Evolutionary conservation across 2,329 filamentous ascomycete species (phyloP), one percentile per base, ranked within the genome.

Genomic region (Bipolaris bicolor): DNA sequence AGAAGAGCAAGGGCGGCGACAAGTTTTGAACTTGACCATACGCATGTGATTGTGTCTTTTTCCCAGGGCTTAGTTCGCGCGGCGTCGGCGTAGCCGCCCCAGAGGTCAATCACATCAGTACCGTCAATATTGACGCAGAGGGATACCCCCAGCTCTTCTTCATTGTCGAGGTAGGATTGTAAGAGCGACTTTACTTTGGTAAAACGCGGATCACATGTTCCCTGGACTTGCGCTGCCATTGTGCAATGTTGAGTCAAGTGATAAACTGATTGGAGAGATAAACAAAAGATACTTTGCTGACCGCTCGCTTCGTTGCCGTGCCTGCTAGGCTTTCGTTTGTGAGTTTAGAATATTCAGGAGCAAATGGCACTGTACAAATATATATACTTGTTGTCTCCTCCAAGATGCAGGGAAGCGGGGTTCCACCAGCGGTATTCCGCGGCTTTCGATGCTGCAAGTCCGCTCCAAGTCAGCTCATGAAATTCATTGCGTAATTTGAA

Each of bases 11-110:
- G 57, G 16, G 57, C 58, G 41, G 55, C 13, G 13, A 66, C 26
- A 1, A 55, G 63, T 41, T 67, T 67, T 13, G 63, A 57, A 1
- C 51, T 52, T 4, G 65, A 67, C 63, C 60, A 67, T 9, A 65
- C 37, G 40, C 62, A 65, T 9, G 53, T 57, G 22, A 67, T 61
- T 2, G 65, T 66, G 41, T 66, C 45, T 39, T 65, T 53, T 10
- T 61, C 57, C 65, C 63, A 66, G 0, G 49, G 22, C 15, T 45
- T 50, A 0, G 57, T 62, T 13, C 51, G 57, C 24, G 49, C 51
- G 16, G 41, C 36, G 18, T 65, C 57, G 2, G 62, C 58, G 11
- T 61, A 54, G 11, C 65, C 65, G 20, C 65, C 65, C 57, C 63
- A 67, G 40, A 66, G n/a, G 24, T 67, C 62, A 11, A 67, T 37